These are phyloP conservation scores for Candida sphagnicola DNA, from an alignment of 805 yeast genomes.

Conservation along the genomic window DNA sequence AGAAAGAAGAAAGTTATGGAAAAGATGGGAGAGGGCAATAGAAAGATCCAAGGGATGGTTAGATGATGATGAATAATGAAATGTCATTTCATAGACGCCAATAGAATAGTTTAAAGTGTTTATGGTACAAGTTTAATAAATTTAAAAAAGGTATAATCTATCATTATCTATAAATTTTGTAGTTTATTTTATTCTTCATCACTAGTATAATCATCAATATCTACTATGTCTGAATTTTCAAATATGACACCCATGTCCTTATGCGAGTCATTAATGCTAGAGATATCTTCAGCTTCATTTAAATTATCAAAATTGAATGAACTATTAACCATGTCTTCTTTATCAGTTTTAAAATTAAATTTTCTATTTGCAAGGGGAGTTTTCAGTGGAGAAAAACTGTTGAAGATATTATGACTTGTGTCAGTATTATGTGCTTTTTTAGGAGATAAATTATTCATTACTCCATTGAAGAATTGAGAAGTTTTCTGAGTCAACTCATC, in stretches of 20 bases:
- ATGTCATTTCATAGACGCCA: neutral
- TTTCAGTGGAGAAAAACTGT: constrained; percentile 2
- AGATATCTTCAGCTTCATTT: constrained; percentile 1
- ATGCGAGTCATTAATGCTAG: neutral
- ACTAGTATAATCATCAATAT: constrained; percentile 23
- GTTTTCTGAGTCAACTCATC: constrained; percentile 23
- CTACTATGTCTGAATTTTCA: constrained; percentile 6
- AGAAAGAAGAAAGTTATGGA: constrained; percentile 61
- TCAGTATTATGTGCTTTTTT: too few species aligned
- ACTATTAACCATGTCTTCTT: constrained; percentile 17
- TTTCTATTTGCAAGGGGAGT: neutral
- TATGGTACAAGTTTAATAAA: neutral
- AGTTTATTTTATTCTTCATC: constrained; percentile 2
- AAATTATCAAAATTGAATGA: constrained; percentile 27
- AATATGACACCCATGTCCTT: neutral
- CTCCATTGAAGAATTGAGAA: constrained; percentile 17
- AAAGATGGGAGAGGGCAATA: constrained; percentile 81
- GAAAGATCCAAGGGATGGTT: constrained; percentile 83
- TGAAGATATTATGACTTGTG: neutral
- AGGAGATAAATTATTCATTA: constrained; percentile 22
- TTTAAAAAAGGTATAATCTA: neutral
- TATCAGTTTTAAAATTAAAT: constrained; percentile 1
- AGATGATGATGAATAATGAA: constrained; percentile 26
- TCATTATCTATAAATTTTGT: neutral
- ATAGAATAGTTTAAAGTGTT: too few species aligned